Percentiles rank a stretch among this genome's conserved stretches.
Evolutionary conservation across 495 filamentous ascomycete genomes (phyloP).

Genomic region (Tricharina praecox): DNA sequence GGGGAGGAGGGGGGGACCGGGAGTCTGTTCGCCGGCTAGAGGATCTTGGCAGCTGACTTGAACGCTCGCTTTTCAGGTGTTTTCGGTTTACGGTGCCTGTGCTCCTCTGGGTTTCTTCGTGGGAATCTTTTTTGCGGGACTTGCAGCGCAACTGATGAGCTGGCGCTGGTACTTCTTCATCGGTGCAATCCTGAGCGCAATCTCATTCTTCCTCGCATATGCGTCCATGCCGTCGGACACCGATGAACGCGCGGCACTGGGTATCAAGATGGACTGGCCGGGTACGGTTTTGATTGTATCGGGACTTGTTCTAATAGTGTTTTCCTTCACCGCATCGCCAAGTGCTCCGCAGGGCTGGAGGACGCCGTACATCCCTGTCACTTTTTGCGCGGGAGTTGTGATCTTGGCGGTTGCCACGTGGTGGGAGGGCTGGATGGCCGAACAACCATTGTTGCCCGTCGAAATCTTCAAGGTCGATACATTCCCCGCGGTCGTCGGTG

Average conservation of each 20-base stretch:
- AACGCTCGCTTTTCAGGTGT: no score
- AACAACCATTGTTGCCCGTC: conserved; percentile 54
- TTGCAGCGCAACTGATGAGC: conserved; percentile 42
- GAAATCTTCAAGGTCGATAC: conserved; percentile 58
- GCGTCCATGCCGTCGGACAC: conserved; percentile 51
- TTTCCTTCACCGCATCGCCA: conserved; percentile 58
- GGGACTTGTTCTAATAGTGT: conserved; percentile 55
- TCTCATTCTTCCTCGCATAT: conserved; percentile 37
- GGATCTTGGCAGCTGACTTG: no score
- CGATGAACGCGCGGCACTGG: conserved; percentile 30
- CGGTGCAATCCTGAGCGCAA: conserved; percentile 38
- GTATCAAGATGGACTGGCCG: conserved; percentile 53
- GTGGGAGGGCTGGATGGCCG: conserved; percentile 58
- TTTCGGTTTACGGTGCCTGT: conserved; percentile 61
- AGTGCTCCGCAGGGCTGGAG: conserved; percentile 53
- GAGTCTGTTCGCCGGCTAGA: no score
- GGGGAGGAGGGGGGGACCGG: no score
- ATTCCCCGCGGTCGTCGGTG: conserved; percentile 49
- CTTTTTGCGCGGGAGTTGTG: conserved; percentile 42
- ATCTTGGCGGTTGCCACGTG: conserved; percentile 45
- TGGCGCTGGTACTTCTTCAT: conserved; percentile 78
- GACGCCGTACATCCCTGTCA: conserved; percentile 53
- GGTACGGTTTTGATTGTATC: conserved; percentile 47
- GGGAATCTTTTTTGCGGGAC: conserved; percentile 65
- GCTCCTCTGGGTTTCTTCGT: conserved; percentile 66